Evolutionary conservation across 441 rosid species (phyloP), one percentile per base, ranked within the genome.

Genomic region (Populus hybrid): DNA sequence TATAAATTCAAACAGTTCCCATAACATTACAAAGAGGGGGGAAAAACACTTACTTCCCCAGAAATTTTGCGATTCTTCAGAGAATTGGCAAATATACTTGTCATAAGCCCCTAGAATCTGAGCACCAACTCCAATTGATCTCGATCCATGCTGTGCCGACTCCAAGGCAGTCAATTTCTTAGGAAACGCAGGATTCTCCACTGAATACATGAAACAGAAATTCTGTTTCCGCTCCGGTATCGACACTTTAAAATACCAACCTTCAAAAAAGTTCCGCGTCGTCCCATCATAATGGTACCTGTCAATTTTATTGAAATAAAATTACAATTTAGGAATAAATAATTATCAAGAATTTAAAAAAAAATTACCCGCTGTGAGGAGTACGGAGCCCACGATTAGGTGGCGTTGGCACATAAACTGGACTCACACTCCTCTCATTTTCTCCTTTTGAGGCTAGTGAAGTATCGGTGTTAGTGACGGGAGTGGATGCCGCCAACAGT

Each of bases 281-380:
- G 87, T 91, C 80, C 99, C 98, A 85, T 95, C 97, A 74, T 89
- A 95, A 87, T 95, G 99, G 83, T 92, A 95, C 84, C 98, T 93
- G 77, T 50, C 20, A 50, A 64, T 21, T 76, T 79, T 64, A 64
- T 40, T 29, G 31, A 29, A 29, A 29, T 29, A 29, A 29, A 29
- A 29, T 29, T 29, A 29, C 31, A 29, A 29, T 42, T 24, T 33
- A 7, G n/a, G 35, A 23, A 7, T 9, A 14, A 26, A 61, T 20
- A 75, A 29, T 29, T 2, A n/a, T 18, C 31, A 38, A n/a, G 4
- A 65, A 59, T 2, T 18, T 16, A 10, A 33, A 42, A 61, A 18
- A 26, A 72, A 61, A n/a, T 42, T 85, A 95, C 97, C 98, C 98
- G 88, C 99, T 95, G 81, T 95, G 99, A 86, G 98, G 99, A 82